phyloP scores from a whole-genome alignment of 345 rosid genomes.

The Psidium friedrichsthalianum region DNA sequence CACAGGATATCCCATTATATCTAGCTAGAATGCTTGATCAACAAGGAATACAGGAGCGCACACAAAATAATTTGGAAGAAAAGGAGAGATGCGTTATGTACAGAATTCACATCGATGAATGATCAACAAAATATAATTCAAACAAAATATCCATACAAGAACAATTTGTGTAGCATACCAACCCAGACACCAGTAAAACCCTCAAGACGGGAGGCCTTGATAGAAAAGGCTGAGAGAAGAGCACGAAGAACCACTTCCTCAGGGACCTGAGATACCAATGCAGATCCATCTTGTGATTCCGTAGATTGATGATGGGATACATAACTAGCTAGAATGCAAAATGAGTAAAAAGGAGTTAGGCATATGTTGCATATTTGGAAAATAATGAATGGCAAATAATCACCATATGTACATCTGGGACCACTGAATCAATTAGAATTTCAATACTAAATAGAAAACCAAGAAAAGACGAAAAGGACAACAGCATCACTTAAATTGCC shows the following conservation, averaged over 20 bases:
- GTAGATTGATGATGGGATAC: conserved; percentile 80
- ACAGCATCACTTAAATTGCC: background rate
- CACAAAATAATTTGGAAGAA: background rate
- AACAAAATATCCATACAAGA: background rate
- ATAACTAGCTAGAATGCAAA: conserved; percentile 53
- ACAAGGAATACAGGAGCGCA: background rate
- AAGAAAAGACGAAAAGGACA: background rate
- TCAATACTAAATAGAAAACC: background rate
- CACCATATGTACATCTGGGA: background rate
- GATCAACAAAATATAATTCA: background rate
- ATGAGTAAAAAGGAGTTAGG: background rate
- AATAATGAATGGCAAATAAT: background rate
- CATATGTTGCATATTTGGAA: background rate
- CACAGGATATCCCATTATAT: background rate
- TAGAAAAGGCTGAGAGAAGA: conserved; percentile 51
- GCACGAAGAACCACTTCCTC: conserved; percentile 78
- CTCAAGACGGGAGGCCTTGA: conserved; percentile 58
- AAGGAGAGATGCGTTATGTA: background rate
- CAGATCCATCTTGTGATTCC: conserved; percentile 90
- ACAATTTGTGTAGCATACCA: conserved; percentile 26
- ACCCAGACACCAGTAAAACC: conserved; percentile 92
- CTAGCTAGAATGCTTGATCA: background rate
- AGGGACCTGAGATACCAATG: conserved; percentile 89
- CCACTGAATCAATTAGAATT: background rate
- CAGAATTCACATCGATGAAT: background rate